phyloP scores from a whole-genome alignment of 2,329 filamentous ascomycete species.

The Sclerotinia trifoliorum region DNA sequence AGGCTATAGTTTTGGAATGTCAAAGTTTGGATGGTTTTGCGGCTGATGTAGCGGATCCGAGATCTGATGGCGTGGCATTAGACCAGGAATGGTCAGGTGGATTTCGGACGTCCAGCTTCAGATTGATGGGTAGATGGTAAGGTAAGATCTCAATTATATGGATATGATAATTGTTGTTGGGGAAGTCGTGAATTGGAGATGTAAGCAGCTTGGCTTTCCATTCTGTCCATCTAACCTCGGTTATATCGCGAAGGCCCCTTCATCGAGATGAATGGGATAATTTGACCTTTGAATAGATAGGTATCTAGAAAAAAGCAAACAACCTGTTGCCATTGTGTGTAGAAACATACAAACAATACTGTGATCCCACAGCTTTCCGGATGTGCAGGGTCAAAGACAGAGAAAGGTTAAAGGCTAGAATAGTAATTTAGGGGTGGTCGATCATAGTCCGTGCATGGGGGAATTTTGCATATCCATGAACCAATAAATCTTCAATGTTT shows the following conservation, averaged over 20 bases:
- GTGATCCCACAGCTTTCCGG: too few relatives aligned
- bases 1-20: not conserved
- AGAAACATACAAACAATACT: not conserved
- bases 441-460: slow-evolving; percentile 13
- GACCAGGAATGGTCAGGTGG: not conserved
- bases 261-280: not conserved
- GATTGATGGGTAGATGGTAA: not conserved
- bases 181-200: not conserved
- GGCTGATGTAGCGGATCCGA: slow-evolving; percentile 12
- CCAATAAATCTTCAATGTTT: slow-evolving; percentile 13
- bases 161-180: not conserved
- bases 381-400: slow-evolving; percentile 7
- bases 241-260: not conserved
- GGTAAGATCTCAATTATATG: not conserved
- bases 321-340: not conserved
- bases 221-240: not conserved
- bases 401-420: not conserved
- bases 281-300: not conserved
- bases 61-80: not conserved
- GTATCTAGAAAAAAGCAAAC: not conserved
- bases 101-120: slow-evolving; percentile 17
- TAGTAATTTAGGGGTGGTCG: not conserved
- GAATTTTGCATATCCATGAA: not conserved
- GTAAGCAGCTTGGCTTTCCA: slow-evolving; percentile 8
- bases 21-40: slow-evolving; percentile 9